These are phyloP conservation scores for Neurospora sp. DNA, from an alignment of 495 filamentous ascomycete species.

Conservation along the genomic window DNA sequence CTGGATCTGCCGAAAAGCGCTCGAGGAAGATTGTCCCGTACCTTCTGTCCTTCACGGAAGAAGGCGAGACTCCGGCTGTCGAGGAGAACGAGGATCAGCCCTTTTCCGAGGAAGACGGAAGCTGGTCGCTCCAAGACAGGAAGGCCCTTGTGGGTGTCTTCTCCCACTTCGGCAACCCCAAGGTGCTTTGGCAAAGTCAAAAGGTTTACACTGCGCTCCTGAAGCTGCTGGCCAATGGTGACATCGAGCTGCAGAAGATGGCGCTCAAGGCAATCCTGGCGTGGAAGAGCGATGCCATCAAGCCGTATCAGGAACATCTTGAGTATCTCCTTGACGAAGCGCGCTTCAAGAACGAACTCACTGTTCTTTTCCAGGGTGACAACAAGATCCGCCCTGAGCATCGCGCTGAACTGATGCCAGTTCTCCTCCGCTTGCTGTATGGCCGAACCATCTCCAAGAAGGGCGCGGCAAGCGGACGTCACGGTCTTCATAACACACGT, in stretches of 20 bases:
- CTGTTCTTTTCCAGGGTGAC: slow-evolving; percentile 75
- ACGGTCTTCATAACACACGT: slow-evolving; percentile 54
- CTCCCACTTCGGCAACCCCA: slow-evolving; percentile 73
- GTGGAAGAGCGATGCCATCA: slow-evolving; percentile 71
- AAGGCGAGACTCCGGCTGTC: slow-evolving; percentile 35
- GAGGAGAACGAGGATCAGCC: slow-evolving; percentile 21
- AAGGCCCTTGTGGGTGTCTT: slow-evolving; percentile 76
- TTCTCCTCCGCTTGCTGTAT: slow-evolving; percentile 81
- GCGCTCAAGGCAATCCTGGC: slow-evolving; percentile 76
- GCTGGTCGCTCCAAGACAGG: slow-evolving; percentile 50
- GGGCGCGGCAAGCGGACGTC: slow-evolving; percentile 50
- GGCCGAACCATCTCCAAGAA: slow-evolving; percentile 77
- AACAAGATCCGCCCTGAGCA: slow-evolving; percentile 67
- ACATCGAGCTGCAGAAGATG: slow-evolving; percentile 76
- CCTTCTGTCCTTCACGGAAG: slow-evolving; percentile 64
- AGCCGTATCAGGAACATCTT: slow-evolving; percentile 75
- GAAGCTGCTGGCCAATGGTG: slow-evolving; percentile 69
- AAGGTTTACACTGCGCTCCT: slow-evolving; percentile 69
- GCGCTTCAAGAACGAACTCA: slow-evolving; percentile 82
- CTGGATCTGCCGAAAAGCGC: slow-evolving; percentile 69
- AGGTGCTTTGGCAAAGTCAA: slow-evolving; percentile 62
- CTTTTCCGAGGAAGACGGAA: slow-evolving; percentile 49
- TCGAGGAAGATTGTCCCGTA: slow-evolving; percentile 78
- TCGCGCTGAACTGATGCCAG: slow-evolving; percentile 60
- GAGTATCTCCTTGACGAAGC: slow-evolving; percentile 84